Percentiles rank a stretch among this genome's conserved stretches.
phyloP scores from a whole-genome alignment of 106 monocot genomes.

The Alisma plantagoaquatica region DNA sequence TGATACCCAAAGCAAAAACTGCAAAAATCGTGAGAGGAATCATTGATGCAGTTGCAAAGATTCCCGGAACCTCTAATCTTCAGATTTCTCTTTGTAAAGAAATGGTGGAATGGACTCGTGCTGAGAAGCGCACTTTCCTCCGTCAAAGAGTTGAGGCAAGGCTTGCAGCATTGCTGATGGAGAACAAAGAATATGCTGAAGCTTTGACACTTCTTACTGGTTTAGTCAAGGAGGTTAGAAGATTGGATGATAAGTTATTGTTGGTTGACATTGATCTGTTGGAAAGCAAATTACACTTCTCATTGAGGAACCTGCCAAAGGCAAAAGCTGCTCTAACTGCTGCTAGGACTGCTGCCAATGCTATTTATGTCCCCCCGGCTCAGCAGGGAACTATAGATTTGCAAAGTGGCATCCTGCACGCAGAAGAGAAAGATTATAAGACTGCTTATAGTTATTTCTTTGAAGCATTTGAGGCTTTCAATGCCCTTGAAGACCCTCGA shows the following conservation, averaged over 20 bases:
- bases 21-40: conserved; percentile 67
- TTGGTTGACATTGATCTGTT: conserved; percentile 74
- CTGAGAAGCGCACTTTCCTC: too few species aligned
- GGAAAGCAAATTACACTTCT: conserved; percentile 85
- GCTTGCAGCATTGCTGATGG: too few species aligned
- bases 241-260: conserved; percentile 74
- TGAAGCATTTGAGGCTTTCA: conserved; percentile 88
- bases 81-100: too few species aligned
- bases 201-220: conserved; percentile 51
- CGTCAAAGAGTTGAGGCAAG: too few species aligned
- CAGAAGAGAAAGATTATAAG: conserved; percentile 87
- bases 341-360: conserved; percentile 80
- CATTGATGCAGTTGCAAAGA: conserved; percentile 65
- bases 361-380: too few species aligned
- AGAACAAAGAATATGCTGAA: too few species aligned
- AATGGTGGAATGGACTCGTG: too few species aligned
- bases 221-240: conserved; percentile 74
- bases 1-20: too few species aligned
- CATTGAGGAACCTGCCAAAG: conserved; percentile 73
- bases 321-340: conserved; percentile 83
- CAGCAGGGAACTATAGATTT: conserved; percentile 74
- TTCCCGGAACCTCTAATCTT: conserved; percentile 51
- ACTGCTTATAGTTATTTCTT: conserved; percentile 91
- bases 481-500: conserved; percentile 58
- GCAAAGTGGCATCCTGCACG: conserved; percentile 84